A percentile compares a stretch with the other conserved stretches of the same genome.
Conservation (phyloP, 768 basidiomycete genomes). For the Hypsizygus marmoreus region DNA sequence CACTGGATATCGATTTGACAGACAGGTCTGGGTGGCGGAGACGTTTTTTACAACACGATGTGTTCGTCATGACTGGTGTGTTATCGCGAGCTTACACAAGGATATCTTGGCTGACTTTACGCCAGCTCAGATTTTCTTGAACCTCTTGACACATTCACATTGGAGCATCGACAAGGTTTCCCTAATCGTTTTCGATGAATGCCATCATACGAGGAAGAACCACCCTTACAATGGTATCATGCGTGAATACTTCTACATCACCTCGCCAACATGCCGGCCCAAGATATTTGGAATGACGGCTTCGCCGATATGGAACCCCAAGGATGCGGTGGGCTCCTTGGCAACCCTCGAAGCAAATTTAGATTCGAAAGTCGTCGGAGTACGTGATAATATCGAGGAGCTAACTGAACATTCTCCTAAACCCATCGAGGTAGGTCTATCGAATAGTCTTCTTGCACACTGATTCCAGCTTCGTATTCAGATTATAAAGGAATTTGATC, state of each 20-base stretch:
- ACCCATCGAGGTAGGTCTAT: conserved; percentile 59
- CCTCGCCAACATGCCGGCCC: conserved; percentile 49
- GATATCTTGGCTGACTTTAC: not conserved
- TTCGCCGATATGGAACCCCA: conserved; percentile 83
- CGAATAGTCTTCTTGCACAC: not conserved
- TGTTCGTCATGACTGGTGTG: conserved; percentile 84
- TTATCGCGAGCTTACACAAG: conserved; percentile 10
- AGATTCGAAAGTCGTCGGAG: conserved; percentile 74
- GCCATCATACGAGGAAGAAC: conserved; percentile 75
- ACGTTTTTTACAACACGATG: conserved; percentile 64
- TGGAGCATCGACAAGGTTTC: conserved; percentile 72
- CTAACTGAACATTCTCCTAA: conserved; percentile 61
- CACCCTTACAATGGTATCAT: conserved; percentile 81
- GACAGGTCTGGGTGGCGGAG: conserved; percentile 66
- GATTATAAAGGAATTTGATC: conserved; percentile 59
- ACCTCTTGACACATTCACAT: conserved; percentile 78
- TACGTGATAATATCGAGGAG: conserved; percentile 69
- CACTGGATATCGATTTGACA: conserved; percentile 68
- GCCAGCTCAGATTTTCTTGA: conserved; percentile 80
- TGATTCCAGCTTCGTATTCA: conserved; percentile 25
- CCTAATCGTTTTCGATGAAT: conserved; percentile 80
- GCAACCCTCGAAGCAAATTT: conserved; percentile 66
- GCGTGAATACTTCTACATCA: conserved; percentile 60
- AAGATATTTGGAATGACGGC: conserved; percentile 95
- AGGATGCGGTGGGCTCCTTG: conserved; percentile 65